phyloP scores from a whole-genome alignment of 2,329 filamentous ascomycete species.

The Sclerotinia glacialis region DNA sequence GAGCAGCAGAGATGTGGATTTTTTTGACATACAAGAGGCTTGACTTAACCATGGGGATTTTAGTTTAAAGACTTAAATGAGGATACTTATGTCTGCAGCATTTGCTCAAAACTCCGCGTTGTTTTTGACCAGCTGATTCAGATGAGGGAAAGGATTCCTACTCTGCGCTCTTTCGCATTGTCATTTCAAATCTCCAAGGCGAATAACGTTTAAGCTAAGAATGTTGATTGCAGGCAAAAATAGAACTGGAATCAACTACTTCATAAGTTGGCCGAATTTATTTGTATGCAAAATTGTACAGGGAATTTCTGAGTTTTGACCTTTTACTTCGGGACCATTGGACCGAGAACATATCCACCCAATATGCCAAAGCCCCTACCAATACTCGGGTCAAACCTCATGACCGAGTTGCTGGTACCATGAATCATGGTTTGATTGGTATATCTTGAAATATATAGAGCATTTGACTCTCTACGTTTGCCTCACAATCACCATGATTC shows the following conservation, averaged over 20 bases:
- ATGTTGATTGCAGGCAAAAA: not conserved
- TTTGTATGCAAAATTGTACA: conserved; percentile 1
- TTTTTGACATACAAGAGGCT: not conserved
- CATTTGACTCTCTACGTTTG: not conserved
- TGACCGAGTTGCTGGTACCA: not conserved
- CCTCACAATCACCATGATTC: not conserved
- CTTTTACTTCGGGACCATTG: too few relatives aligned
- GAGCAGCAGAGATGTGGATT: not conserved
- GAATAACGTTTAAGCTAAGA: not conserved
- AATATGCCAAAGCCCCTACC: not conserved
- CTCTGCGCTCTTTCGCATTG: not conserved
- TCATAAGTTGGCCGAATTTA: not conserved
- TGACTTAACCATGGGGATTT: not conserved
- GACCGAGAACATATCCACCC: not conserved
- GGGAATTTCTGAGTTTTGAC: not conserved
- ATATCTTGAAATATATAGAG: not conserved
- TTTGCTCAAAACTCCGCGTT: not conserved
- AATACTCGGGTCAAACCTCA: not conserved
- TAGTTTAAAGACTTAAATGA: not conserved
- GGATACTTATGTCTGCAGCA: not conserved
- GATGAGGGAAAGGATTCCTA: not conserved
- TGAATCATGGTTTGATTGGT: not conserved
- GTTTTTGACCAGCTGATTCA: not conserved
- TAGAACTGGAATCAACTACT: not conserved
- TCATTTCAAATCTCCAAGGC: not conserved